Conservation (phyloP, 2,329 filamentous ascomycete species). For the Thielaviopsis euricoi region DNA sequence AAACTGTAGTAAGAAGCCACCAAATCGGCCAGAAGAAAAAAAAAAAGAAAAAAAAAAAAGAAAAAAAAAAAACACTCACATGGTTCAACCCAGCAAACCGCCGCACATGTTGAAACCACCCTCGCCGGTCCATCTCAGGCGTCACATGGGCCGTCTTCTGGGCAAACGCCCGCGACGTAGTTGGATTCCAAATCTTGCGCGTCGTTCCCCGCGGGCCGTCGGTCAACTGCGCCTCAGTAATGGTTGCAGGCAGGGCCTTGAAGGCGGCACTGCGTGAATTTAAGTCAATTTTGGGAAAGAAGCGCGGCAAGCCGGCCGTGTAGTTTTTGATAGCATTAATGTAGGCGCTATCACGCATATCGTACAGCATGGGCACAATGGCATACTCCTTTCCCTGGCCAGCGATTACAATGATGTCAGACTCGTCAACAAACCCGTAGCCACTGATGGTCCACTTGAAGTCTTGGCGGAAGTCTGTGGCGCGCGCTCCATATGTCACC, state of each 20-base stretch:
- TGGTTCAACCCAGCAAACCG: not conserved
- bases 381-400: constrained; percentile 1
- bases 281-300: not conserved
- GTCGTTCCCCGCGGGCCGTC: not conserved
- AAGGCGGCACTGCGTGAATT: not conserved
- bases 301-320: not conserved
- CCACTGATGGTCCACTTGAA: constrained; percentile 1
- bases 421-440: not conserved
- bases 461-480: not conserved
- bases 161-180: not conserved
- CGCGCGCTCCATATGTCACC: constrained; percentile 1
- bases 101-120: not conserved
- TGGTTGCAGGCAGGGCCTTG: not conserved
- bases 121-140: not conserved
- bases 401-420: not conserved
- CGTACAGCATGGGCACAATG: constrained; percentile 1
- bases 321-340: not conserved
- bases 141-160: not conserved
- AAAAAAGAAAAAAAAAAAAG: not conserved
- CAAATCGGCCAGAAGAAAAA: not conserved
- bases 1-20: too few relatives aligned
- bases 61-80: not conserved
- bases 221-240: not conserved
- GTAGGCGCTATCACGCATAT: not conserved
- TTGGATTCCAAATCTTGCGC: constrained; percentile 2